Conservation (phyloP, 2,329 filamentous ascomycete genomes). For the Cadophora sp. region DNA sequence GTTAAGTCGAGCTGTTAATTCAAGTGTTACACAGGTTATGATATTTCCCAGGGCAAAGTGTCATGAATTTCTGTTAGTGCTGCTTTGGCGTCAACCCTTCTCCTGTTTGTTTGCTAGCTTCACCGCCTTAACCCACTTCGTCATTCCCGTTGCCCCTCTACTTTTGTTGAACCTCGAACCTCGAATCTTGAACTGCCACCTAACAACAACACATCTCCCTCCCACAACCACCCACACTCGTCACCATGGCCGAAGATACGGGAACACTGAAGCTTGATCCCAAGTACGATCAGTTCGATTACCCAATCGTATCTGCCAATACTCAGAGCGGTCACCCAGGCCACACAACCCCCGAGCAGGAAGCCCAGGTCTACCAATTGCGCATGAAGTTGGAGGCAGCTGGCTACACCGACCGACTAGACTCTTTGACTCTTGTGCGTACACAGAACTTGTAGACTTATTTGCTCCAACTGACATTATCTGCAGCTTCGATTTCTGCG, state of each 20-base stretch:
- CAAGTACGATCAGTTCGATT: conserved; percentile 98
- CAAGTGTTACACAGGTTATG: too few relatives aligned
- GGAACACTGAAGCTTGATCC: conserved; percentile 64
- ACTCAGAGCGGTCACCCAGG: conserved; percentile 82
- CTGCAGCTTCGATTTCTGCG: conserved; percentile 83
- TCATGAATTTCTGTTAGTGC: background rate
- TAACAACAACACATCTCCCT: conserved; percentile 12
- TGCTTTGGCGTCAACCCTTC: conserved; percentile 1
- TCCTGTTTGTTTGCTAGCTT: conserved; percentile 17
- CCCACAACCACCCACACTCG: conserved; percentile 6
- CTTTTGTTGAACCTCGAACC: conserved; percentile 12
- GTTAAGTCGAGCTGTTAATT: background rate
- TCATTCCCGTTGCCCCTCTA: conserved; percentile 25
- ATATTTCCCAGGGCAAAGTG: background rate
- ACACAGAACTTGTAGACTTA: background rate
- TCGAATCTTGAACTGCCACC: background rate
- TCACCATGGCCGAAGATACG: conserved; percentile 38
- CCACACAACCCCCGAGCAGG: conserved; percentile 83
- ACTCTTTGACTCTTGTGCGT: conserved; percentile 87
- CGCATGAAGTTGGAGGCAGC: conserved; percentile 82
- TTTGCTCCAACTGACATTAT: conserved; percentile 17
- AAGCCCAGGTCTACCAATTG: conserved; percentile 88
- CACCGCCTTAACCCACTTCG: conserved; percentile 23
- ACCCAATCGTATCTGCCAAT: conserved; percentile 77
- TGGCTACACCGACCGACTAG: conserved; percentile 83